Evolutionary conservation across 75 land plant species (phyloP), one percentile per base, ranked within the genome.

Genomic region (Gnetum montanum): DNA sequence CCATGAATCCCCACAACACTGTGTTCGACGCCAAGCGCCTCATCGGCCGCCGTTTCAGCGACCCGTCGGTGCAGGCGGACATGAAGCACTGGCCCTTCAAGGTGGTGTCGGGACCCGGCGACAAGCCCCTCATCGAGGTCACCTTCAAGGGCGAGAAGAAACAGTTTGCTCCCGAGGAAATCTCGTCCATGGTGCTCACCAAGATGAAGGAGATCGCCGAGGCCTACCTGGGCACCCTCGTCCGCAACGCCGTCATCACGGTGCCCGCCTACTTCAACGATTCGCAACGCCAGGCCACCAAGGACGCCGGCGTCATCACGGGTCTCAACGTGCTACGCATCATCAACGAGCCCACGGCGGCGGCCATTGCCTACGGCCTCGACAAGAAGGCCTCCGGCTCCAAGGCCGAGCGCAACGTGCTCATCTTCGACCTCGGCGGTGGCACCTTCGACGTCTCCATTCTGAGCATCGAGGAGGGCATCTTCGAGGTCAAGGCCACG

Each of bases 51-150:
- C 62, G 86, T 23, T 79, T 66, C 63, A 49, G 52, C 8, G 83
- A 78, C 36, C 16, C 72, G 0, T 69, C 83, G 0, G 82, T 79
- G 0, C 83, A 79, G 58, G 65, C 70, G 11, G 83, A 83, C 61
- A 79, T 75, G 3, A 83, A 79, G 73, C 67, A 50, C 15, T 79
- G 85, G 86, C 76, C 86, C 0, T 83, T 83, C 59, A 83, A 75
- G 83, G 79, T 83, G 0, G 34, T 58, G 29, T 43, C 83, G 0
- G 86, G 83, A 0, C 73, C 86, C 0, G 79, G 68, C 4, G 86
- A 83, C 48, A 83, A 79, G 67, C 86, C 86, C 24, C 78, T 83
- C 83, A 83, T 83, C 25, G 52, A 25, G 0, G 86, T 83, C 8
- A 35, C 61, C 34, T 75, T 75, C 73, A 79, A 83, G 61, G 86